These are phyloP conservation scores for Penicillium sp. DNA, from an alignment of 2,329 filamentous ascomycete species.

Conservation along the genomic window DNA sequence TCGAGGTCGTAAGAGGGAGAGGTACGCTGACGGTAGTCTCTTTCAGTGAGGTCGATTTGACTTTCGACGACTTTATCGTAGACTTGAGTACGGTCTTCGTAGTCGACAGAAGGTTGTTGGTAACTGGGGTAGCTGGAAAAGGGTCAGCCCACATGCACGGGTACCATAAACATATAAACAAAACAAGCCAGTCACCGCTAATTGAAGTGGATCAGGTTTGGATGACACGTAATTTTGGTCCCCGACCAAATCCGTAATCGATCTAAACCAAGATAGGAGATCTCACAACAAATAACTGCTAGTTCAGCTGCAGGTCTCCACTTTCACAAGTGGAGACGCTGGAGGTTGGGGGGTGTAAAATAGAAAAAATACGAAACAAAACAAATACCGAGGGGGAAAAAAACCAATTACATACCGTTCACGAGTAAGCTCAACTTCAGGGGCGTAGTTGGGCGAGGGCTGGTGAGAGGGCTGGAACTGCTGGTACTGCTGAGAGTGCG, in stretches of 20 bases:
- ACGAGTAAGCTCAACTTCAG: constrained; percentile 51
- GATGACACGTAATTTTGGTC: constrained; percentile 27
- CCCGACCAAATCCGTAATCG: constrained; percentile 19
- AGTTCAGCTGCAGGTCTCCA: constrained; percentile 14
- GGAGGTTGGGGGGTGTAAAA: background rate
- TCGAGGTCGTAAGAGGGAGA: constrained; percentile 53
- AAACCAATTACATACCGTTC: constrained; percentile 46
- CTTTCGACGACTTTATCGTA: constrained; percentile 45
- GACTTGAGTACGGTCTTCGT: constrained; percentile 43
- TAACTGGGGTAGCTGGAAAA: constrained; percentile 49
- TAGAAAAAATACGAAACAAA: background rate
- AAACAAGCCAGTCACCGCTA: constrained; percentile 26
- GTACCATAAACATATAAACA: constrained; percentile 26
- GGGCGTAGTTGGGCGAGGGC: constrained; percentile 14
- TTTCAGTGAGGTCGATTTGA: constrained; percentile 54
- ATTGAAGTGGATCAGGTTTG: constrained; percentile 26
- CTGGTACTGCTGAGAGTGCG: constrained; percentile 8
- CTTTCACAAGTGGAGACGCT: constrained; percentile 4
- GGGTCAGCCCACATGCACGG: constrained; percentile 23
- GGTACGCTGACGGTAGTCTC: constrained; percentile 65
- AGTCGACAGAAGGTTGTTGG: constrained; percentile 53
- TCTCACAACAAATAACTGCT: constrained; percentile 19
- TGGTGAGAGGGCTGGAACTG: background rate
- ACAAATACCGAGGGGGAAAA: background rate
- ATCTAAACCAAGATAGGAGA: constrained; percentile 25